Evolutionary conservation across 2,329 filamentous ascomycete species (phyloP), one percentile per base, ranked within the genome.

Genomic region (Fusarium humuli): DNA sequence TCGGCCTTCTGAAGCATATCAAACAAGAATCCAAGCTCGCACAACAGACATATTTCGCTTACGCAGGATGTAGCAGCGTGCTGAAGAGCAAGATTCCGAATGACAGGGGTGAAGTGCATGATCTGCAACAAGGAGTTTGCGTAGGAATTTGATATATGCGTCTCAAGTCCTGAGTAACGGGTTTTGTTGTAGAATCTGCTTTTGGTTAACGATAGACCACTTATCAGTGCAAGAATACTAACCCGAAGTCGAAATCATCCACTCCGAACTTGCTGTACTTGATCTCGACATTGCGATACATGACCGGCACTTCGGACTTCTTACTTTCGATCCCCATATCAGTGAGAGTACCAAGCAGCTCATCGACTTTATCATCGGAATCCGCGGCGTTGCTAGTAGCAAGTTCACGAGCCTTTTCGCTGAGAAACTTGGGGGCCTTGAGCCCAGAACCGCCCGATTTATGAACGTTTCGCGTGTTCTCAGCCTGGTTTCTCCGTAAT

Each of bases 251-350:
- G 79, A 99, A 99, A 79, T 99, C 97, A 76, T 98, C 95, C n/a
- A 99, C 94, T 22, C 96, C 96, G 79, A 98, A 99, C 78, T 94
- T 97, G 85, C 95, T 98, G 83, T 98, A 99, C 79, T 98, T 98
- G 82, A 99, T 99, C 79, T 98, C 95, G 13, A 98, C 92, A 75
- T 94, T 94, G 70, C 92, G 91, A 79, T 99, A 99, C 83, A 96
- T 93, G 11, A 92, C 88, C 23, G 95, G 92, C 7, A 96, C 92
- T 60, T 97, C 94, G 42, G 92, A 89, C 69, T 93, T 92, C 59
- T 91, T 88, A 69, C 91, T 91, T 67, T 92, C 91, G 6, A 95
- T 83, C 57, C 92, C 90, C 58, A 88, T 83, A 40, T 91, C 89
- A n/a, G 88, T 87, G 63, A 95, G 79, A 1, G 89, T 85, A 61